These are phyloP conservation scores for Phytopythium sindhum DNA, from an alignment of 352 stramenopile genomes.

Conservation along the genomic window DNA sequence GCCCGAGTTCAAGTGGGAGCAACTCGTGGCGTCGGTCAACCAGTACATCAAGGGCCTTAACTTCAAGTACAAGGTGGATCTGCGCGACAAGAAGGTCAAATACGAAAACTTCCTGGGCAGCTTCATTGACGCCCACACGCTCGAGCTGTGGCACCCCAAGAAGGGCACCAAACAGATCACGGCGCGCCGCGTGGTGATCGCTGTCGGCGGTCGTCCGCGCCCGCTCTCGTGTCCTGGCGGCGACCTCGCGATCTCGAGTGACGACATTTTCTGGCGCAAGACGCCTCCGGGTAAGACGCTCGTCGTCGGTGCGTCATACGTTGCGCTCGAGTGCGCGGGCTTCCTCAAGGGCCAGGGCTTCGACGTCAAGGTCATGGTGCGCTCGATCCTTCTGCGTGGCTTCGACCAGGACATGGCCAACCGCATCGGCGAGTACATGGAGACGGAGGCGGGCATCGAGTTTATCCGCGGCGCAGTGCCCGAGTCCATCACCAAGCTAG, in stretches of 20 bases:
- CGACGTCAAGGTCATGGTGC: constrained; percentile 96
- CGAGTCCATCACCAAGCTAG: constrained; percentile 89
- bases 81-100: constrained; percentile 94
- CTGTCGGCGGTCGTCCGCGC: constrained; percentile 92
- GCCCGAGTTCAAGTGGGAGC: constrained; percentile 86
- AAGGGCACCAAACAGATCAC: constrained; percentile 91
- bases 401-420: constrained; percentile 98
- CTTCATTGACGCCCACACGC: constrained; percentile 92
- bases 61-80: constrained; percentile 97
- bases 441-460: constrained; percentile 83
- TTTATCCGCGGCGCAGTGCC: constrained; percentile 92
- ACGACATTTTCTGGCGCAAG: constrained; percentile 86
- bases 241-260: constrained; percentile 92
- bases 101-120: constrained; percentile 93
- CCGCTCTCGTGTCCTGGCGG: constrained; percentile 85
- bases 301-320: constrained; percentile 97
- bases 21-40: constrained; percentile 91
- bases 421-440: constrained; percentile 93
- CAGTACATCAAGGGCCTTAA: constrained; percentile 98
- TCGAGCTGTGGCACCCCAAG: constrained; percentile 88
- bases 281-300: constrained; percentile 94
- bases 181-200: constrained; percentile 92
- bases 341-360: constrained; percentile 95
- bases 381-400: constrained; percentile 95
- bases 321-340: constrained; percentile 97